These are phyloP conservation scores for Marasmius oreades DNA, from an alignment of 1,284 basidiomycete genomes.

Conservation along the genomic window DNA sequence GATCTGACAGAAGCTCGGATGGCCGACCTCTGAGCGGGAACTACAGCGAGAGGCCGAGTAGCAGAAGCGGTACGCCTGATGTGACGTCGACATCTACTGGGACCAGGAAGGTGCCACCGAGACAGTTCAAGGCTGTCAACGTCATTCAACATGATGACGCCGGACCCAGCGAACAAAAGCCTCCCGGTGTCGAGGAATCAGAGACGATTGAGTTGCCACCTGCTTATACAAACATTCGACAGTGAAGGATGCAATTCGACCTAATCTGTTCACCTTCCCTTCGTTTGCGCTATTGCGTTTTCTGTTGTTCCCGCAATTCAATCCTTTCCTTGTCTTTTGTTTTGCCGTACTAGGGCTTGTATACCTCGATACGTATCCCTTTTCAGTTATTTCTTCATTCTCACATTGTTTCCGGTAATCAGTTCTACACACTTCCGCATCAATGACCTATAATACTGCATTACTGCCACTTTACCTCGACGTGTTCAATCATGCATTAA, in stretches of 20 bases:
- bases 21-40: conserved; percentile 33
- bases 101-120: conserved; percentile 38
- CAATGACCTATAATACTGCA: too few relatives aligned
- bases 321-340: too few relatives aligned
- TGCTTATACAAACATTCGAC: conserved; percentile 64
- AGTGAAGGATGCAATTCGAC: conserved; percentile 6
- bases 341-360: too few relatives aligned
- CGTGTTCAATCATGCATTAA: too few relatives aligned
- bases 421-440: too few relatives aligned
- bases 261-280: too few relatives aligned
- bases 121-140: conserved; percentile 64
- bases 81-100: conserved; percentile 23
- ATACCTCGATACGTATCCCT: too few relatives aligned
- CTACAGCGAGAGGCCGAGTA: conserved; percentile 22
- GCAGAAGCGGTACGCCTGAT: conserved; percentile 38
- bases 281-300: too few relatives aligned
- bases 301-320: too few relatives aligned
- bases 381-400: too few relatives aligned
- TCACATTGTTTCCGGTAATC: too few relatives aligned
- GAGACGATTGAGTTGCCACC: conserved; percentile 80
- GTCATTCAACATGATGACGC: conserved; percentile 82
- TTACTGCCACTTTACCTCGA: too few relatives aligned
- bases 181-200: conserved; percentile 32
- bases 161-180: conserved; percentile 44
- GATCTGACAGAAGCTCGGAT: conserved; percentile 16